Evolutionary conservation across 164 flowering plant genomes (phyloP).

Genomic region (Kalanchoe fedtschenkoi): DNA sequence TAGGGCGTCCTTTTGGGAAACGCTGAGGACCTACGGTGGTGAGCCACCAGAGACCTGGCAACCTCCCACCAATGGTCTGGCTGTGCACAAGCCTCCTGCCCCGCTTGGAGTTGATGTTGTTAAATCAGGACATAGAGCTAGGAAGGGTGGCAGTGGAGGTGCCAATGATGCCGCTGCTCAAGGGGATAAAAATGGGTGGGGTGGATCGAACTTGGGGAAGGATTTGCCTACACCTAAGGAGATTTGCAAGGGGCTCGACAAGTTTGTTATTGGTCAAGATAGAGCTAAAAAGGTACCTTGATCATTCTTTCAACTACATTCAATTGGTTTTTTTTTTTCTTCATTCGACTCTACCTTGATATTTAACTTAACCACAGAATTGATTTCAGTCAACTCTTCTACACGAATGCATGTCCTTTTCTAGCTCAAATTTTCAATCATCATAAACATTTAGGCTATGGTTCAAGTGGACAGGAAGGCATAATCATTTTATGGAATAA

Average conservation of each 20-base stretch:
- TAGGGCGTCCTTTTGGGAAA: conserved; percentile 61
- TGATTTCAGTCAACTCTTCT: not conserved
- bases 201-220: conserved; percentile 75
- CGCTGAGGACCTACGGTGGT: conserved; percentile 43
- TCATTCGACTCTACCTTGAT: not conserved
- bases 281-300: conserved; percentile 73
- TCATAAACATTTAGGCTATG: not conserved
- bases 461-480: not conserved
- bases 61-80: conserved; percentile 49
- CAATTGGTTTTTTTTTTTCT: not conserved
- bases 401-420: not conserved
- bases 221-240: conserved; percentile 92
- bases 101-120: conserved; percentile 68
- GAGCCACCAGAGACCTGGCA: conserved; percentile 68
- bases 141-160: conserved; percentile 13
- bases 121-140: conserved; percentile 28
- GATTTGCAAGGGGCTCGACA: conserved; percentile 82
- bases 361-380: not conserved
- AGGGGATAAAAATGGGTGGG: conserved; percentile 54
- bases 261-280: conserved; percentile 87
- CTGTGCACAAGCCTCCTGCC: conserved; percentile 73
- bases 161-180: conserved; percentile 15
- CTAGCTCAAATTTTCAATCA: not conserved
- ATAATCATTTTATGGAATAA: not conserved
- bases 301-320: not conserved